Percentiles rank a stretch among this genome's conserved stretches.
These are phyloP conservation scores for Aspergillus sp. DNA, from an alignment of 2,329 filamentous ascomycete genomes.

Conservation along the genomic window DNA sequence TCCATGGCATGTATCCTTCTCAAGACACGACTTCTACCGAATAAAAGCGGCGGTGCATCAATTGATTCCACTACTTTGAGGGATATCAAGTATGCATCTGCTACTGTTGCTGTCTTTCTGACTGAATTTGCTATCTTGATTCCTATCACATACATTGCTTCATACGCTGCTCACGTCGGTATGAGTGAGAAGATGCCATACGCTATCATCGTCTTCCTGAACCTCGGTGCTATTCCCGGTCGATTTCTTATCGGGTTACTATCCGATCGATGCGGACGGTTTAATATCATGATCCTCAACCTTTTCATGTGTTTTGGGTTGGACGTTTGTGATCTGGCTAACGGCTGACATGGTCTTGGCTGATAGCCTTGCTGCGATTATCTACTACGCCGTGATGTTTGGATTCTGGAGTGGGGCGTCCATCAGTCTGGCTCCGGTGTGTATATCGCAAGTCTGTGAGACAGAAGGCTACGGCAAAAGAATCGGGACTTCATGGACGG, in stretches of 20 bases:
- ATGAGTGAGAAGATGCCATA: constrained; percentile 22
- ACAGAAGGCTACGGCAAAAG: constrained; percentile 37
- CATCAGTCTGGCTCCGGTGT: constrained; percentile 35
- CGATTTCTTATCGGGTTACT: constrained; percentile 25
- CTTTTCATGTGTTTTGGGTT: constrained; percentile 10
- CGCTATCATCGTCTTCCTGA: constrained; percentile 26
- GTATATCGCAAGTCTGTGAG: constrained; percentile 43
- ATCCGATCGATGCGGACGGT: constrained; percentile 27
- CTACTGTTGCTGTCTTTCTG: constrained; percentile 26
- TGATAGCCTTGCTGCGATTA: constrained; percentile 11
- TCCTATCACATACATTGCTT: constrained; percentile 30
- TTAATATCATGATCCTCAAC: constrained; percentile 23
- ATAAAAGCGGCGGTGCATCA: constrained; percentile 8
- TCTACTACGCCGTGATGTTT: constrained; percentile 19
- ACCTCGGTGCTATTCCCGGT: constrained; percentile 25
- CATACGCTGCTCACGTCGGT: constrained; percentile 23
- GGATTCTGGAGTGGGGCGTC: constrained; percentile 34
- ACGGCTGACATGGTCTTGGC: too few species aligned
- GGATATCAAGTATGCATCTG: constrained; percentile 19
- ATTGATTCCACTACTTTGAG: constrained; percentile 18
- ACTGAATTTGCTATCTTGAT: constrained; percentile 33
- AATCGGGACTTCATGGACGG: constrained; percentile 27
- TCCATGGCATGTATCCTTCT: constrained; percentile 14
- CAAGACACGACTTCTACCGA: constrained; percentile 15
- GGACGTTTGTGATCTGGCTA: constrained; percentile 19